Base-by-base conservation (phyloP, 345 rosid species). In the Noccaea bulbosa region DNA sequence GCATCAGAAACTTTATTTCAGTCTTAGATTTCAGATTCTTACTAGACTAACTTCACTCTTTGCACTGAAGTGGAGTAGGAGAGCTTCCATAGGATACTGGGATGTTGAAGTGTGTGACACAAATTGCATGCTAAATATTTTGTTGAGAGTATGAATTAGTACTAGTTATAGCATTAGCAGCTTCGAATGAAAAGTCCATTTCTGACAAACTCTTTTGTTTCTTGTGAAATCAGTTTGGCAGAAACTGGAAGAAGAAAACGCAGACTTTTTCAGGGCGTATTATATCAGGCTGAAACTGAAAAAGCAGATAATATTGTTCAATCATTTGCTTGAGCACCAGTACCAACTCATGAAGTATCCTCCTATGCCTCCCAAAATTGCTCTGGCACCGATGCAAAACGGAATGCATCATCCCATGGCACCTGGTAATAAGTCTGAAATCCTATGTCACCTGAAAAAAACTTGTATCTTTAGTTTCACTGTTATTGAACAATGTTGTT, bases 191-290 rank as follows among this genome's bases (percentile, higher is more conserved):
- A 22, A 20, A 7, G n/a, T 71, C 40, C 15, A 24, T 16, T 47
- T 11, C 33, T 73, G 53, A 73, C 33, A 9, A 9, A 2, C 8
- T 8, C 9, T 44, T 1, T 51, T n/a, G 14, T 7, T 37, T 37
- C 40, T 12, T 62, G 47, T 40, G 43, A 65, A 43, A 79, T 62
- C 73, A 94, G 99, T 94, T 62, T 95, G 99, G 99, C 98, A 91
- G 89, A 95, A 95, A 82, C 67, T 95, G 86, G 99, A 95, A 84
- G 99, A 95, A 81, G 99, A 95, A 71, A 95, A 95, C 77, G 87
- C 85, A 20, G 97, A 88, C 52, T 95, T 95, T 77, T 95, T 95
- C 84, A 84, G 96, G 82, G 92, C 92, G 38, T 95, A 95, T 77
- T 95, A 95, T 69, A 85, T 95, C 59, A 86, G 99, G 80, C 70